Base-by-base conservation (phyloP, 2,329 filamentous ascomycete species). In the Chrysoporthe cubensis region DNA sequence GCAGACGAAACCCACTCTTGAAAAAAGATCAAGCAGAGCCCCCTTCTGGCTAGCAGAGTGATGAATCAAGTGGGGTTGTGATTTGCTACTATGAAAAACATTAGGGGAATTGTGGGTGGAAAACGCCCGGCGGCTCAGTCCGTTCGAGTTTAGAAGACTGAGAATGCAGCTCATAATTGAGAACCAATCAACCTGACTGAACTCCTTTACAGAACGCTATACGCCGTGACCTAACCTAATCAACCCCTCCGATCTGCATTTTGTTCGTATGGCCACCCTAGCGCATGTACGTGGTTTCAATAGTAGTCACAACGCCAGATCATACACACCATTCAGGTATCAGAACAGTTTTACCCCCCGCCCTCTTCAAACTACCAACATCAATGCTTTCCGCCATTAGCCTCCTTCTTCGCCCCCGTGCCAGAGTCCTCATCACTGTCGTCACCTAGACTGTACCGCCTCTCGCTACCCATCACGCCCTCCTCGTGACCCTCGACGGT, bases 381-480 rank as follows among this genome's bases (percentile, higher is more conserved):
- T 34, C 26, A 57, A n/a, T 26, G 63, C 48, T 50, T 56, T 21
- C 46, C 52, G 54, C 71, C 69, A 57, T 67, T 66, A 32, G 65
- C 66, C 58, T 75, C 73, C 57, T 74, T 74, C 64, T 77, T 74
- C 34, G 70, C 66, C 16, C 68, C 71, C 59, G 72, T 72, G 16
- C 68, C 76, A 11, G 79, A 78, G 34, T 84, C 84, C 11, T 85
- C 86, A 64, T 88, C 86, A 72, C 85, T 88, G 63, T 82, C 86
- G 21, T 81, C 85, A 21, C 86, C 88, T 9, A 89, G 78, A 66
- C 83, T 85, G 74, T 90, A 90, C 71, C 82, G 81, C 66, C 83
- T 80, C 56, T 81, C 79, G 34, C 78, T 76, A 56, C 78, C 72
- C 40, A 69, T 37, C 11, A 69, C 56, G 1, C 68, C 68, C 59